Base-by-base conservation (phyloP, 208 protist species). In the Leishmania tarentolae region DNA sequence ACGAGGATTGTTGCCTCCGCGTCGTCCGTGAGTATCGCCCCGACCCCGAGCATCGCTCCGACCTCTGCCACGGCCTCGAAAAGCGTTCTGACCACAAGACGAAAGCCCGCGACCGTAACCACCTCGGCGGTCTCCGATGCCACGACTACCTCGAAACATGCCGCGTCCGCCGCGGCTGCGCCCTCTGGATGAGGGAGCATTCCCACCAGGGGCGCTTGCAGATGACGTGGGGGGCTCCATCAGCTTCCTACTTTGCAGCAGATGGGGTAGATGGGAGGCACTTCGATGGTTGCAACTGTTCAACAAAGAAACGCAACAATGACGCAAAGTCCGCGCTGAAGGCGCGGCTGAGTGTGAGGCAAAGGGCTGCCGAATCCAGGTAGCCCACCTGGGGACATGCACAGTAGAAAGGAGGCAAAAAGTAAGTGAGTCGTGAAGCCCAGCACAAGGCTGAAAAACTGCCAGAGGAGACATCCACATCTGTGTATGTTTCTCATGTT, bases 1-100 rank as follows among this genome's bases (percentile, higher is more conserved):
- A 61, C 11, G 72, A 4, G 31, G 44, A 3, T 50, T 50, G 21
- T 47, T 9, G 35, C 75, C 59, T 21, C 57, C 57, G 28, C 76
- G 63, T 21, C 75, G 61, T 3, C 74, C 75, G 37, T 76, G 42
- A n/a, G 75, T 75, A 42, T 46, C 46, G 57, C 78, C 75, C 19
- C 40, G 52, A 47, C 79, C 75, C 17, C 81, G 50, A n/a, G 75
- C 78, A 50, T 46, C 46, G 57, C 78, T 68, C n/a, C 50, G 19
- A 47, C 31, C 53, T n/a, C 74, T 8, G 31, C 72, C 50, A 35
- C 35, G 50, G 9, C 42, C 69, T 7, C 44, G 69, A 19, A 40
- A 56, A 21, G 72, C 47, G n/a, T 37, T 35, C 13, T 46, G 28
- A 17, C 47, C 31, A 11, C 35, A n/a, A 19, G 4, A 50, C 15